Base-by-base conservation (phyloP, 495 filamentous ascomycete species). In the Coniosporium apollinis region DNA sequence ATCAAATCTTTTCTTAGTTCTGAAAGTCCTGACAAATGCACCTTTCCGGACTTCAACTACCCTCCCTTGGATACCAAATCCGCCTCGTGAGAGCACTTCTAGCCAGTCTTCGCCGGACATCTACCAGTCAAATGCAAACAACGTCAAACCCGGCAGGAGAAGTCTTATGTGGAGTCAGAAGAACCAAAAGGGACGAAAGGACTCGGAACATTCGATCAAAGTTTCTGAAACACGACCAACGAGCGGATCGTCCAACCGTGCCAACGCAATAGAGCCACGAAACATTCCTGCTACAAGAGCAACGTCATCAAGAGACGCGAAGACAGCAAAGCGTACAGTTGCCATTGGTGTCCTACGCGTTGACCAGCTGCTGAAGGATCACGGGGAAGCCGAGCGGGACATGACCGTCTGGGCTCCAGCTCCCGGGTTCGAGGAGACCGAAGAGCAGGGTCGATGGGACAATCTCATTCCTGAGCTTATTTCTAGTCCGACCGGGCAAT, bases 291-390 rank as follows among this genome's bases (percentile, higher is more conserved):
- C 1, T 67, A 75, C 42, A 57, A 58, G 29, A 55, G 58, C 3
- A 55, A 62, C 8, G 21, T 19, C 49, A 33, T 35, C 48, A 18
- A 46, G 42, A 34, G 47, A 53, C 4, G 37, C 45, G 30, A 58
- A 60, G 33, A 55, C 46, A 15, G 61, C 70, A 4, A 68, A 68
- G 37, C 73, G 82, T 33, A 79, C 75, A 2, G 66, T 92, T 10
- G 89, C 83, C 17, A 69, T 87, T 16, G 87, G 85, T 6, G 67
- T 84, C 9, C 52, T 94, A n/a, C 78, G 80, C 41, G 60, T 94
- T 17, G 85, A 79, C 39, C 61, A 70, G 16, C 59, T 92, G 37
- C 69, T 93, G 55, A 73, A 73, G 39, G 74, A 87, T 50, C 70
- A 76, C 6, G 71, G 70, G 22, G 80, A 86, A 37, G 62, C 69